Conservation (phyloP, 2,329 filamentous ascomycete species). For the Eutypa lata region DNA sequence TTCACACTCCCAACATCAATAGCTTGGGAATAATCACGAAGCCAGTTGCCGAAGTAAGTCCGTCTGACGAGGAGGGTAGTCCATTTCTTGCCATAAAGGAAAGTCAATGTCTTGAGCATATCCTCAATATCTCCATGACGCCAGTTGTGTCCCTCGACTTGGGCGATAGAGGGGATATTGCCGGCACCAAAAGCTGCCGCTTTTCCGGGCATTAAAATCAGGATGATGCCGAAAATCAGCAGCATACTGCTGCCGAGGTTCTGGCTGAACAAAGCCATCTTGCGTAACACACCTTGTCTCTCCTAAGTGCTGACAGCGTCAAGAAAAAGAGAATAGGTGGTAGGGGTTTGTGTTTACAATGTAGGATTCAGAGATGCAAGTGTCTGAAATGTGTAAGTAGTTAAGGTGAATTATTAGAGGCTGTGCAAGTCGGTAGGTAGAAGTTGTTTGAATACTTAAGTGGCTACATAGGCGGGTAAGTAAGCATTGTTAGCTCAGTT, state of each 20-base stretch:
- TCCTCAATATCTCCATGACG: constrained; percentile 79
- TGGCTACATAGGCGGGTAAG: too few relatives aligned
- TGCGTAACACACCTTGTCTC: constrained; percentile 1
- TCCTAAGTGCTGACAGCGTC: not conserved
- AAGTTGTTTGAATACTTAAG: too few relatives aligned
- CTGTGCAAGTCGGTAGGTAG: too few relatives aligned
- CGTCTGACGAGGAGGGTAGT: constrained; percentile 73
- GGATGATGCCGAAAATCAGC: constrained; percentile 49
- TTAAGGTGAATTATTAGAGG: not conserved
- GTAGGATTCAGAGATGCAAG: not conserved
- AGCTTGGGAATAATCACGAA: constrained; percentile 81
- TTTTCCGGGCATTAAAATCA: constrained; percentile 55
- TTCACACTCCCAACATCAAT: constrained; percentile 79
- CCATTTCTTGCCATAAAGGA: constrained; percentile 81
- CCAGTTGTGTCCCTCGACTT: constrained; percentile 68
- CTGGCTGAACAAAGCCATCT: constrained; percentile 46
- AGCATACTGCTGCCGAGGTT: constrained; percentile 50
- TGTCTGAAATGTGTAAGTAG: not conserved
- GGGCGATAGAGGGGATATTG: constrained; percentile 63
- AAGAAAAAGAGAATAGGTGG: not conserved
- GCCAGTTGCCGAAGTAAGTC: constrained; percentile 84
- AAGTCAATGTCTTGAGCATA: constrained; percentile 73
- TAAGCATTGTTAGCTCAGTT: too few relatives aligned
- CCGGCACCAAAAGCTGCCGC: constrained; percentile 65
- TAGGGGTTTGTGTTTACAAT: not conserved